Evolutionary conservation across 495 filamentous ascomycete genomes (phyloP).

Genomic region (Baudoinia panamericana): DNA sequence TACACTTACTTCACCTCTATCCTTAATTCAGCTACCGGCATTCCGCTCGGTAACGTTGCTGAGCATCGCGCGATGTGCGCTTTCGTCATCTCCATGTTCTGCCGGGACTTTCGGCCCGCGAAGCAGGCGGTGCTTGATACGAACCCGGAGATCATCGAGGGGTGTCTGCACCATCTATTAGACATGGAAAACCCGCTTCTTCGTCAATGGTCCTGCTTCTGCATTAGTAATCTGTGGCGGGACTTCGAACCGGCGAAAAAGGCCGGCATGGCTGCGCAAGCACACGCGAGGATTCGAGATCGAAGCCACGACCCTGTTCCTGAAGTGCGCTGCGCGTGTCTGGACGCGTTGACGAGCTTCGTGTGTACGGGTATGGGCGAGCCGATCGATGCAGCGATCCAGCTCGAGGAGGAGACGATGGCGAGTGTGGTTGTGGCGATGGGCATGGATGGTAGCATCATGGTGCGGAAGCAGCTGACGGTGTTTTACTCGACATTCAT

Average conservation of each 20-base stretch:
- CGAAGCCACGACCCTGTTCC: constrained; percentile 78
- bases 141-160: constrained; percentile 71
- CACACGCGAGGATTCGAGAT: constrained; percentile 62
- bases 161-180: constrained; percentile 65
- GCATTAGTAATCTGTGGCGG: constrained; percentile 88
- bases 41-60: constrained; percentile 46
- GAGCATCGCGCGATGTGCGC: constrained; percentile 99
- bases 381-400: constrained; percentile 52
- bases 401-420: constrained; percentile 75
- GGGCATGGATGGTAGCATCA: constrained; percentile 77
- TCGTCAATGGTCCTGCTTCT: constrained; percentile 92
- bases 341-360: constrained; percentile 86
- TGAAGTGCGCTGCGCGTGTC: constrained; percentile 88
- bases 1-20: constrained; percentile 93
- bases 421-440: constrained; percentile 75
- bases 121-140: constrained; percentile 62
- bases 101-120: constrained; percentile 80
- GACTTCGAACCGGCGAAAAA: constrained; percentile 87
- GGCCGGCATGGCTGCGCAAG: constrained; percentile 73
- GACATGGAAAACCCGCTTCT: constrained; percentile 78
- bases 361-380: constrained; percentile 48
- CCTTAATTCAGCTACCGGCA: constrained; percentile 65
- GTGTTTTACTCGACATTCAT: constrained; percentile 92
- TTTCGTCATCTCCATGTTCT: constrained; percentile 93
- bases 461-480: constrained; percentile 83